These are phyloP conservation scores for Erodium trifolium DNA, from an alignment of 441 rosid species.

Conservation along the genomic window DNA sequence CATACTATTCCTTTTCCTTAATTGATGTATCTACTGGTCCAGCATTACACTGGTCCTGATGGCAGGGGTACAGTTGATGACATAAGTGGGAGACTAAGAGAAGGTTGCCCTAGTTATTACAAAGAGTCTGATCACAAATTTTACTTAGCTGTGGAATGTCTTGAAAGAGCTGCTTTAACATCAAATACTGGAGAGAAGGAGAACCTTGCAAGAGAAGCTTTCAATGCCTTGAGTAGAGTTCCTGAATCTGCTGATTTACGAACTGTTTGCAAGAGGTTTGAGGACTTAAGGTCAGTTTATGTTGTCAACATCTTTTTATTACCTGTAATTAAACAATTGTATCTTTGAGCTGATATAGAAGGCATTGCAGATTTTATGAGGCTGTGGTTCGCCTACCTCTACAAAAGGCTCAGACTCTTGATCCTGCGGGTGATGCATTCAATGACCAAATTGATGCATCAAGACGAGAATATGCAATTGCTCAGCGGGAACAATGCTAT, in stretches of 20 bases:
- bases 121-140: constrained; percentile 95
- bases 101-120: constrained; percentile 96
- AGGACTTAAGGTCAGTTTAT: constrained; percentile 67
- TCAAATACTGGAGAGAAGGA: constrained; percentile 63
- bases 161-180: constrained; percentile 74
- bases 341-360: constrained; percentile 21
- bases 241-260: constrained; percentile 90
- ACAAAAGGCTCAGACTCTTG: constrained; percentile 86
- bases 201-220: constrained; percentile 87
- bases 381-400: constrained; percentile 89
- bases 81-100: constrained; percentile 66
- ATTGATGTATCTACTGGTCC: constrained; percentile 24
- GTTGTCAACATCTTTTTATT: constrained; percentile 10
- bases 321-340: constrained; percentile 18
- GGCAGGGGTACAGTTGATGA: constrained; percentile 98
- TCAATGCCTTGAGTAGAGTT: constrained; percentile 70
- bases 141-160: constrained; percentile 95
- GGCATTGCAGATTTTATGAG: constrained; percentile 78
- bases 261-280: constrained; percentile 94
- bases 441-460: constrained; percentile 81
- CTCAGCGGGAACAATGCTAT: constrained; percentile 82
- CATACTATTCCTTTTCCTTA: constrained; percentile 18
- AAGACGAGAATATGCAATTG: constrained; percentile 61
- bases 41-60: constrained; percentile 92
- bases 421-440: constrained; percentile 86